Conservation (phyloP, 352 stramenopile species). For the Phytopythium litorale region DNA sequence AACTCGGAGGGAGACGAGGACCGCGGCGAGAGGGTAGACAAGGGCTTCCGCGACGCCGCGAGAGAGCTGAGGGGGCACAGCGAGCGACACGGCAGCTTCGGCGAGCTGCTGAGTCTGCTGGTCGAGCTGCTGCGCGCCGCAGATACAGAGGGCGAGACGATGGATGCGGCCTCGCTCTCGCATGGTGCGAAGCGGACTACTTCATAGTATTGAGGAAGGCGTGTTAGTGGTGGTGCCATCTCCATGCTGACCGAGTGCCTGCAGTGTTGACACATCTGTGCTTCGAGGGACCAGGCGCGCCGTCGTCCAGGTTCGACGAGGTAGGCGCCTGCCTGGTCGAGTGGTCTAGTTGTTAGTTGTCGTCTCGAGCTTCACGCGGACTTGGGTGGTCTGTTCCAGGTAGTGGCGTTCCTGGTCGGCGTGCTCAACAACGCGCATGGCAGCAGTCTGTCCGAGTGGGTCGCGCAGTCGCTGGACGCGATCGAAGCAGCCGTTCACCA, state of each 20-base stretch:
- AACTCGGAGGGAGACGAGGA: not conserved
- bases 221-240: not conserved
- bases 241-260: not conserved
- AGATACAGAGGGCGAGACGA: not conserved
- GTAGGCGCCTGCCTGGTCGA: not conserved
- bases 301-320: not conserved
- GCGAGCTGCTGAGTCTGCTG: not conserved
- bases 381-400: not conserved
- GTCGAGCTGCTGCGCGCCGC: not conserved
- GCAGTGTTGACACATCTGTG: slow-evolving; percentile 1
- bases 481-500: not conserved
- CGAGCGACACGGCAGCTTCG: not conserved
- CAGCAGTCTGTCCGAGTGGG: not conserved
- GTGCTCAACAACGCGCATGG: not conserved
- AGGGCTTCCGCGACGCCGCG: not conserved
- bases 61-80: not conserved
- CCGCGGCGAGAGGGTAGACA: not conserved
- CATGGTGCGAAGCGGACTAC: not conserved
- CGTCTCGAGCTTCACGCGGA: not conserved
- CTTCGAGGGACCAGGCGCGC: not conserved
- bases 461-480: not conserved
- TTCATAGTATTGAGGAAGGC: too few relatives aligned
- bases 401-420: slow-evolving; percentile 2
- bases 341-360: not conserved
- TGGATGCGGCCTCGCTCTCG: not conserved